These are phyloP conservation scores for Aspergillus hiratsukae DNA, from an alignment of 2,329 filamentous ascomycete genomes.

Conservation along the genomic window DNA sequence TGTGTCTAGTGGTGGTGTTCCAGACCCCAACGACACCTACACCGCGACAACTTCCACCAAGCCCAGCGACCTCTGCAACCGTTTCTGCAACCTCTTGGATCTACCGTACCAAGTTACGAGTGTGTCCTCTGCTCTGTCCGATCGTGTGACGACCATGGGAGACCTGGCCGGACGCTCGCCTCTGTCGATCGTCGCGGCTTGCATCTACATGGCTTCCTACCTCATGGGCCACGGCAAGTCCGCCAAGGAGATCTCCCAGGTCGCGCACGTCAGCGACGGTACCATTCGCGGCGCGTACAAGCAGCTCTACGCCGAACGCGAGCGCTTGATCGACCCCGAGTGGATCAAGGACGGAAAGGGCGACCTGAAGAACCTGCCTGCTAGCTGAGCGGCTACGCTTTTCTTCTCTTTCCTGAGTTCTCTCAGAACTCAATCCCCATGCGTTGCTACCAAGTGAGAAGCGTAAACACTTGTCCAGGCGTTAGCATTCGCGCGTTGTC, in stretches of 20 bases:
- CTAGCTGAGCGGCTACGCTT: constrained; percentile 32
- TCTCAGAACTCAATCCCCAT: neutral
- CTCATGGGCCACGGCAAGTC: constrained; percentile 73
- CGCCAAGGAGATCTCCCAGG: constrained; percentile 79
- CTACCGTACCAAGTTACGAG: constrained; percentile 72
- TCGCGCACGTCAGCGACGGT: constrained; percentile 89
- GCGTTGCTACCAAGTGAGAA: neutral
- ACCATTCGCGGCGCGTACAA: constrained; percentile 97
- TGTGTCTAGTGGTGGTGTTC: constrained; percentile 48
- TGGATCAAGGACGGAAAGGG: constrained; percentile 70
- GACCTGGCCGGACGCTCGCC: constrained; percentile 89
- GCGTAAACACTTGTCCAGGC: neutral
- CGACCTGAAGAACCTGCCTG: constrained; percentile 66
- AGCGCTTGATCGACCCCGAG: constrained; percentile 68
- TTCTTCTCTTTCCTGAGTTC: neutral
- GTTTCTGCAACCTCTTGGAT: constrained; percentile 81
- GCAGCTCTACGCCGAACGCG: constrained; percentile 69
- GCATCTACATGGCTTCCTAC: constrained; percentile 92
- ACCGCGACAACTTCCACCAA: constrained; percentile 71
- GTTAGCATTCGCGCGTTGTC: neutral
- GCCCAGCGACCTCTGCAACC: constrained; percentile 77
- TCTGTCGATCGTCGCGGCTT: constrained; percentile 87
- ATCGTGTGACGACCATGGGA: constrained; percentile 70
- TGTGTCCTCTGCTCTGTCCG: constrained; percentile 72
- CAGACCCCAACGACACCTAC: constrained; percentile 56